Evolutionary conservation across 208 protist genomes (phyloP), one percentile per base, ranked within the genome.

Genomic region (Trypanosoma grayi): DNA sequence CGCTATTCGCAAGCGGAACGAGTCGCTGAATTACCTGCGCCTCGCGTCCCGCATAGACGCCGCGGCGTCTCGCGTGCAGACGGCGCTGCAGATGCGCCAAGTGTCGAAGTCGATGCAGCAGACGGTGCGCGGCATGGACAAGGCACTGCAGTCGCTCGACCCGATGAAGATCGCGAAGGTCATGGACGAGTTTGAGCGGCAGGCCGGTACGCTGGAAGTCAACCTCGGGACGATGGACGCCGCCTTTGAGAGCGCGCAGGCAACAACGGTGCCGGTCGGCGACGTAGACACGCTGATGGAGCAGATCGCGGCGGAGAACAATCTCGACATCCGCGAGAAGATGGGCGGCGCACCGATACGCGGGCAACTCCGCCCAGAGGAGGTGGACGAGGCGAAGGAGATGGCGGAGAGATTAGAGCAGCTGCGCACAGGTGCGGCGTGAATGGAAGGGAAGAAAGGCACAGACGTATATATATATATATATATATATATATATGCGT

Each of bases 131-230:
- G 80, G 80, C 16, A 97, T 99, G 89, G 97, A 98, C n/a, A 94
- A 89, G 57, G 90, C 96, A 13, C 78, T 98, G 45, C 66, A 78
- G 40, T 79, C 75, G 10, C 97, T 98, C 95, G 87, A 99, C 67
- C 78, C 97, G 10, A 88, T 92, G 63, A 80, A 83, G 62, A 94
- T 95, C 25, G 73, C 87, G 8, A 64, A 66, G 59, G 87, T 98
- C 5, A 98, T 99, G 98, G 97, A 99, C 60, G 83, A 90, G 75
- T 99, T 99, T 60, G 98, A 99, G 76, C 68, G 89, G 79, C 97
- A 99, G 74, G 92, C 98, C 41, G 96, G 98, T 40, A 90, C 82
- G 39, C 60, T 99, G 34, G 98, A 98, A 66, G 93, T 98, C 5
- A 92, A 92, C 63, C 71, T 88, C 1, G 77, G 84, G 3, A 95